Base-by-base conservation (phyloP, 176 grass and related monocot genomes). In the Carex kokanica region DNA sequence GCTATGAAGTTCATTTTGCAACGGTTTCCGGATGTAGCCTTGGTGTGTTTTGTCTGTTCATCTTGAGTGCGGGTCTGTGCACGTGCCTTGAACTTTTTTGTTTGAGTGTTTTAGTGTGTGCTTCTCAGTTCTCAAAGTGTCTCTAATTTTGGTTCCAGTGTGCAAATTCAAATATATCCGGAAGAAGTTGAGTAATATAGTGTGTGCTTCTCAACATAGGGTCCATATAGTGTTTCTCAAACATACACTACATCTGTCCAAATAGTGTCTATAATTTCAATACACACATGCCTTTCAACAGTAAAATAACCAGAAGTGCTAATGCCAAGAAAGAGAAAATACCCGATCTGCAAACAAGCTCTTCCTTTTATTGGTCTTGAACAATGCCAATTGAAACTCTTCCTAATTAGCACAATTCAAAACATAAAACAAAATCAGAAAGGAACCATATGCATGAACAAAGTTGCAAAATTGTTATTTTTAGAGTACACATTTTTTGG, bases 271-370 rank as follows among this genome's bases (percentile, higher is more conserved):
- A 43, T 74, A n/a, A 52, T 52, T 25, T 53, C 23, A 74, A 53
- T 53, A 32, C 20, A 64, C 36, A 21, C 78, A 63, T 62, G 14
- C 16, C 14, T 81, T 81, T 60, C 78, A 49, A 60, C 29, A 63
- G 31, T 24, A 64, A 43, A 53, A 29, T 27, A 25, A 24, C 31
- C 55, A 27, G 9, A 45, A 64, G n/a, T 64, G 38, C 32, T 23
- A 81, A 64, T 64, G 6, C n/a, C 20, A 52, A 77, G 53, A 73
- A 67, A 84, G 8, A 23, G 6, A 62, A 85, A 88, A 79, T 96
- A 96, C 93, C 87, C 91, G 87, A 84, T 96, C 91, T 74, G 91
- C 91, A 85, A 93, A 96, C 87, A 96, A 91, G 75, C 87, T 96
- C 84, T 91, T 89, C 83, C 87, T 93, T 87, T 88, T 96, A 86